Evolutionary conservation across 345 rosid species (phyloP), one percentile per base, ranked within the genome.

Genomic region (Isatis tinctoria): DNA sequence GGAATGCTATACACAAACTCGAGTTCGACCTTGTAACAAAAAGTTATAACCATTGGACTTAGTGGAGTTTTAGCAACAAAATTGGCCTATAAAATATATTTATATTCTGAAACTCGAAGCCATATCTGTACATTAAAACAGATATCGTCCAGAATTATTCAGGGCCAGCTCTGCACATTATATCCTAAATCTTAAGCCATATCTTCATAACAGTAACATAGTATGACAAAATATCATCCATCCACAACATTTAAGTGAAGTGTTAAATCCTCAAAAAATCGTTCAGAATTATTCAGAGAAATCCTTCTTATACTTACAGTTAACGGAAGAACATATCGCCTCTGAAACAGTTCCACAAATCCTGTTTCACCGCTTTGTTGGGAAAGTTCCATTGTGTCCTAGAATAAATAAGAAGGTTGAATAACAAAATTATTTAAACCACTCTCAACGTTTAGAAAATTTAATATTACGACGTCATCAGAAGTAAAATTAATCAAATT

Each of bases 281-380:
- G n/a, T n/a, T n/a, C n/a, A n/a, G n/a, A n/a, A n/a, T n/a, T n/a
- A n/a, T n/a, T n/a, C n/a, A n/a, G n/a, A n/a, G n/a, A n/a, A n/a
- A n/a, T n/a, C n/a, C n/a, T n/a, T n/a, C n/a, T n/a, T n/a, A n/a
- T 4, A 49, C 56, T 51, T 69, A 75, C 79, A 43, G 61, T 32
- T 48, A 75, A 54, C 20, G 74, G 68, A 47, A 13, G 45, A 41
- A 24, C n/a, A 33, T 75, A 75, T 61, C 62, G 52, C 20, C 10
- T 75, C 27, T 75, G 74, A 26, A 75, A 75, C 14, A 75, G 27
- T 18, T 69, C 79, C 37, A 60, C 27, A 14, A 75, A 18, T 41
- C 45, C 36, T 18, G 58, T 28, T 52, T 61, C 68, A 40, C 74
- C 61, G 1, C 3, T 26, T 61, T 68, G 63, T 11, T 49, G 27